These are phyloP conservation scores for Grosmannia clavigera DNA, from an alignment of 2,329 filamentous ascomycete species.

Conservation along the genomic window DNA sequence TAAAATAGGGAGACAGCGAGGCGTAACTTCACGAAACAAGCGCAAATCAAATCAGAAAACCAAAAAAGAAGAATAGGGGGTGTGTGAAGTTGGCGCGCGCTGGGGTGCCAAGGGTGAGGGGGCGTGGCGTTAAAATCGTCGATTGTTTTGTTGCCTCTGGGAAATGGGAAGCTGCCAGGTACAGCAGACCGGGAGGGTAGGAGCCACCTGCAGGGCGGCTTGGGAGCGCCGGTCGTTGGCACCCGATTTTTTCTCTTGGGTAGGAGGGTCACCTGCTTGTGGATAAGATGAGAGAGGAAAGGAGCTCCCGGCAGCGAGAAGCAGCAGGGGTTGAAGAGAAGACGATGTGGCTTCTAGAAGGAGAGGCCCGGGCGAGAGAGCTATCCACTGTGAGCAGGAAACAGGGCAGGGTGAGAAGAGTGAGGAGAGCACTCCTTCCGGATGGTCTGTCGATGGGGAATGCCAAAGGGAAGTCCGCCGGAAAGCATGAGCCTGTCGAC, in stretches of 20 bases:
- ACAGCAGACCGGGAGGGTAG: background rate
- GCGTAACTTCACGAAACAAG: constrained; percentile 10
- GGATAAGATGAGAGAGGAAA: background rate
- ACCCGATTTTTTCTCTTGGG: background rate
- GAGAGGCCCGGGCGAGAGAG: background rate
- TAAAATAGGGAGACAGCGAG: constrained; percentile 1
- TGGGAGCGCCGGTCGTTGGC: background rate
- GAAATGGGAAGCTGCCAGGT: constrained; percentile 10
- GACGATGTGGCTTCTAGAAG: constrained; percentile 8
- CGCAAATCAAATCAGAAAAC: constrained; percentile 6
- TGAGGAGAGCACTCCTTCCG: background rate
- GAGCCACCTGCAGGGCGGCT: constrained; percentile 6
- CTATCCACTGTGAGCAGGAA: background rate
- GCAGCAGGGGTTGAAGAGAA: background rate
- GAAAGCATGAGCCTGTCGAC: too few relatives aligned
- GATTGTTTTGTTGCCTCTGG: constrained; percentile 4
- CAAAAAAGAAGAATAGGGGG: constrained; percentile 3
- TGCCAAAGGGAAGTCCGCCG: too few relatives aligned
- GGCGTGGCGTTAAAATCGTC: constrained; percentile 1
- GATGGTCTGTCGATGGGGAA: too few relatives aligned
- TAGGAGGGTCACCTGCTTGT: background rate
- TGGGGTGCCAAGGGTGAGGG: constrained; percentile 2
- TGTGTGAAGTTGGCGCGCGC: background rate
- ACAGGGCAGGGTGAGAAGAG: background rate
- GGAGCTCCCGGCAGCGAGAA: background rate